Evolutionary conservation across 1,284 basidiomycete species (phyloP), one percentile per base, ranked within the genome.

Genomic region (Microbotryomycetes sp.): DNA sequence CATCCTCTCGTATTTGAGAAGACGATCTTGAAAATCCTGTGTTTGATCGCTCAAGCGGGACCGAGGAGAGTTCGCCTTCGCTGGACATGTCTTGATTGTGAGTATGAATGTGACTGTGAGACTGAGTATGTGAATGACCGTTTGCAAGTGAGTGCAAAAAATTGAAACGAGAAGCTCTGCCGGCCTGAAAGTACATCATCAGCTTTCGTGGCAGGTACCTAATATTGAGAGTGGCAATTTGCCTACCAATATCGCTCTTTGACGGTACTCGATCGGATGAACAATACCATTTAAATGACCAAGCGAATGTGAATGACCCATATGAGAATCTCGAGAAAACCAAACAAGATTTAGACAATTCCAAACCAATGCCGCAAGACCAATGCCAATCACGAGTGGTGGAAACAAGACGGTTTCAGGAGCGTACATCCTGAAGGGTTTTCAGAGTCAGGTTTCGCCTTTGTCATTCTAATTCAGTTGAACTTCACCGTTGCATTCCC

Each of bases 381-480:
- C 62, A 2, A 59, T 28, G 3, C 42, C 54, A 23, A 47, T 32
- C 19, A 56, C 58, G 49, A 59, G 22, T 5, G 58, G 58, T 2
- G 62, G 62, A 1, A 63, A 31, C 7, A 42, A 16, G 53, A 63
- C 52, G 1, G 49, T 42, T 25, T 63, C 62, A 4, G 62, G 29
- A 4, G 42, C 19, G 54, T 59, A 63, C 49, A 54, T 50, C 23
- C 36, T 42, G 36, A 42, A 19, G 12, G 9, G 36, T 9, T 42
- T 19, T 9, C 19, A 9, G 19, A 19, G 12, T 42, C 12, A 9
- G 9, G 36, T 42, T 42, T 9, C 9, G 36, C 36, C 9, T 9
- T 12, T 42, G 36, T 9, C 36, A 19, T 12, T 9, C 9, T 9
- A 42, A 9, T 12, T 12, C 12, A 42, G 9, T 9, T 12, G 36